A percentile compares a stretch with the other conserved stretches of the same genome.
Evolutionary conservation across 495 filamentous ascomycete genomes (phyloP).

Genomic region (Talaromyces adpressus): DNA sequence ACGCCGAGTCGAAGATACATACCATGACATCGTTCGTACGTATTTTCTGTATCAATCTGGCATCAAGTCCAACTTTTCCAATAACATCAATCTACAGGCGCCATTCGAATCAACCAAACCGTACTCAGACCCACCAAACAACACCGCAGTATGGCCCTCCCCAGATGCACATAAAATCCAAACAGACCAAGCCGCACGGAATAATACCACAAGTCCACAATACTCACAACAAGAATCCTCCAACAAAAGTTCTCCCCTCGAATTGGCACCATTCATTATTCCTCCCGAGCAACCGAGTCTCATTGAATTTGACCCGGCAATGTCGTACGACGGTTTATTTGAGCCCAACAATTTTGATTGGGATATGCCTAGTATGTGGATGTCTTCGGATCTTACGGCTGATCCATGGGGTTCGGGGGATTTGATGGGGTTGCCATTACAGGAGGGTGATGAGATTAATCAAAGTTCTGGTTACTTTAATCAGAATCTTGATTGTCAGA

Average conservation of each 20-base stretch:
- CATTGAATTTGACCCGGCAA: not conserved
- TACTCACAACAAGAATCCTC: not conserved
- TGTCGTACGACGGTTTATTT: not conserved
- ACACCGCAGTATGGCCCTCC: not conserved
- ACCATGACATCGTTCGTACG: slow-evolving; percentile 3
- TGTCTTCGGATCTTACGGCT: not conserved
- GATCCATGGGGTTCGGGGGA: not conserved
- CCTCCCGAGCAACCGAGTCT: slow-evolving; percentile 5
- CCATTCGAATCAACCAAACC: not conserved
- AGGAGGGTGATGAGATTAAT: not conserved
- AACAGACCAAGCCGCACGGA: not conserved
- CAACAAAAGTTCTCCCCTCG: slow-evolving; percentile 2
- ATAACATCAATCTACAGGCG: not conserved
- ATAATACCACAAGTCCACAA: not conserved
- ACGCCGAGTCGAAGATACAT: not conserved
- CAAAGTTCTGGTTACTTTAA: not conserved
- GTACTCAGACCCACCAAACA: not conserved
- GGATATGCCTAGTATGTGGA: not conserved
- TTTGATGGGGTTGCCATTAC: not conserved
- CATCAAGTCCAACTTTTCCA: not conserved
- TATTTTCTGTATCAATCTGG: not conserved
- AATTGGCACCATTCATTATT: slow-evolving; percentile 6
- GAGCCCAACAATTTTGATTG: not conserved
- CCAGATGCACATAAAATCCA: not conserved
- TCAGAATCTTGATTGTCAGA: not conserved